Conservation (phyloP, 768 basidiomycete genomes). For the Leucocoprinus birnbaumii region DNA sequence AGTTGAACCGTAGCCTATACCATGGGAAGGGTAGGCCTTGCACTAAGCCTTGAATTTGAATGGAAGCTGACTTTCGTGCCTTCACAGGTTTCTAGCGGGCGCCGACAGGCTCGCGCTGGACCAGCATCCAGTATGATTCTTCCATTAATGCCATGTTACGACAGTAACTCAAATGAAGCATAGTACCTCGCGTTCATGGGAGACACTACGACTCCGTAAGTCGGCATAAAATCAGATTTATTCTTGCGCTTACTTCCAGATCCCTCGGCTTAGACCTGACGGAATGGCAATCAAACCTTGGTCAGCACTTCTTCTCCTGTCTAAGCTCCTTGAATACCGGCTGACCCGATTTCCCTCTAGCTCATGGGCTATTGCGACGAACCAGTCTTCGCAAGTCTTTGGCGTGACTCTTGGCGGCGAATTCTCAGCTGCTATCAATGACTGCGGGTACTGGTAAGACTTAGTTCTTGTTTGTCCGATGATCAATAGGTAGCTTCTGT, state of each 20-base stretch:
- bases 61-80: not conserved
- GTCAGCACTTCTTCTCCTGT: conserved; percentile 30
- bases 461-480: conserved; percentile 16
- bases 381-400: conserved; percentile 64
- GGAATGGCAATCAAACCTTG: conserved; percentile 41
- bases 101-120: conserved; percentile 78
- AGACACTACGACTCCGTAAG: conserved; percentile 37
- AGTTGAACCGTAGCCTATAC: conserved; percentile 28
- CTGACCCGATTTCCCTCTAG: conserved; percentile 27
- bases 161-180: conserved; percentile 10
- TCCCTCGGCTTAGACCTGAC: conserved; percentile 28
- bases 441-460: conserved; percentile 62
- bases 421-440: conserved; percentile 77
- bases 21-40: conserved; percentile 39
- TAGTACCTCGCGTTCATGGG: conserved; percentile 45
- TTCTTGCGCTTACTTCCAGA: conserved; percentile 10
- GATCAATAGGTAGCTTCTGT: conserved; percentile 7
- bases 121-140: conserved; percentile 66
- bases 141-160: not conserved
- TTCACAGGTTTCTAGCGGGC: conserved; percentile 60
- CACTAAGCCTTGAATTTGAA: not conserved
- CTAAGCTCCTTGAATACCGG: conserved; percentile 16
- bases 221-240: conserved; percentile 14
- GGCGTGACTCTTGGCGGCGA: conserved; percentile 84
- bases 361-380: conserved; percentile 47